Percentiles rank a stretch among this genome's conserved stretches.
Evolutionary conservation across 73 alveolate genomes (phyloP).

Genomic region (Paramecium primaurelia): DNA sequence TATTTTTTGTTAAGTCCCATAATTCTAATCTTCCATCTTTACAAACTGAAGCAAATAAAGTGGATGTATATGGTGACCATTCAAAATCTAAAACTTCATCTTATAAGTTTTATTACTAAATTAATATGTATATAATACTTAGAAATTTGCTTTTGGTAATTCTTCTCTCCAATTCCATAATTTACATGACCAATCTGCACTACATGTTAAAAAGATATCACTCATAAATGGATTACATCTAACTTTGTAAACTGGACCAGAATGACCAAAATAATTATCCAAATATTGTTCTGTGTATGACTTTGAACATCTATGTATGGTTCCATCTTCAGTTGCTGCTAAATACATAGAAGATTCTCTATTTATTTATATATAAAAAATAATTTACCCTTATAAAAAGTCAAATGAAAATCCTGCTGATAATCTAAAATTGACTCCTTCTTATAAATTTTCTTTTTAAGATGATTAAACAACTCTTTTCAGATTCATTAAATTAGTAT

Average conservation of each 20-base stretch:
- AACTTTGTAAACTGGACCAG: slow-evolving; percentile 97
- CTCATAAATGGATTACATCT: slow-evolving; percentile 96
- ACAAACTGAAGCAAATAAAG: slow-evolving; percentile 95
- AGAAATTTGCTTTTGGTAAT: slow-evolving; percentile 58
- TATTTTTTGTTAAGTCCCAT: slow-evolving; percentile 94
- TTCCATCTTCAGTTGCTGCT: slow-evolving; percentile 96
- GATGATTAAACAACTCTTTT: slow-evolving; percentile 88
- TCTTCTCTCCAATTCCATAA: slow-evolving; percentile 93
- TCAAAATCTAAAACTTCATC: slow-evolving; percentile 95
- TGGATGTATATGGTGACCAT: slow-evolving; percentile 93
- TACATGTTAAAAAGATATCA: slow-evolving; percentile 90
- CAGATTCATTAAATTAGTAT: slow-evolving; percentile 90
- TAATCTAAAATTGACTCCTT: slow-evolving; percentile 87
- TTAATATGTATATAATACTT: slow-evolving; percentile 61
- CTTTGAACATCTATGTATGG: slow-evolving; percentile 91
- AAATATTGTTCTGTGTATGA: slow-evolving; percentile 91
- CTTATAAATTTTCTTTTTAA: slow-evolving; percentile 84
- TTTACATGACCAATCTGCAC: slow-evolving; percentile 97
- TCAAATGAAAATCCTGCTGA: slow-evolving; percentile 86
- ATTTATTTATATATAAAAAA: background rate
- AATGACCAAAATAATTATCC: slow-evolving; percentile 95
- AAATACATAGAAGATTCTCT: slow-evolving; percentile 87
- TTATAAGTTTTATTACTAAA: slow-evolving; percentile 72
- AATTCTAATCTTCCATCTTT: slow-evolving; percentile 97
- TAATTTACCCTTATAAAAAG: slow-evolving; percentile 68